Percentiles rank a stretch among this genome's conserved stretches.
Evolutionary conservation across 805 yeast genomes (phyloP).

Genomic region (Ogataea nakhonphanomensis): DNA sequence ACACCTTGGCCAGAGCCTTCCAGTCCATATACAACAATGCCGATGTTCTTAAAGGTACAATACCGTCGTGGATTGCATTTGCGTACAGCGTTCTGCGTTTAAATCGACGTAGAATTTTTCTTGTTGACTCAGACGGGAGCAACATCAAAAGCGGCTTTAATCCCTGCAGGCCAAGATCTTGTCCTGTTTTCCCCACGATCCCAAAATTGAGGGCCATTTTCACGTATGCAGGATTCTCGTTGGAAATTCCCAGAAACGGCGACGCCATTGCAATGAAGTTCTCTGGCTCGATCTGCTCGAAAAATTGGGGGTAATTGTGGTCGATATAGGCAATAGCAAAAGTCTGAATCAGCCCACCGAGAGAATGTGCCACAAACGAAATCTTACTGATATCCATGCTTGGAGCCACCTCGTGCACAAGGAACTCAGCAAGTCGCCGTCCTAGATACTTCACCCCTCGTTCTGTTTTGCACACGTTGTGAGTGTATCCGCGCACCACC

Average conservation of each 20-base stretch:
- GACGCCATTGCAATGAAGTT: slow-evolving; percentile 83
- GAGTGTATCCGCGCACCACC: slow-evolving; percentile 77
- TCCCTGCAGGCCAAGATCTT: slow-evolving; percentile 70
- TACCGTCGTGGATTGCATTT: slow-evolving; percentile 88
- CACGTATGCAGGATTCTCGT: slow-evolving; percentile 84
- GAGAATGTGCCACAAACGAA: slow-evolving; percentile 88
- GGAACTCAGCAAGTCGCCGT: slow-evolving; percentile 68
- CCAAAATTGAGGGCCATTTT: slow-evolving; percentile 85
- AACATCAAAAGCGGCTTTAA: slow-evolving; percentile 66
- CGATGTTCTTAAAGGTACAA: slow-evolving; percentile 90
- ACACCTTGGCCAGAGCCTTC: slow-evolving; percentile 60
- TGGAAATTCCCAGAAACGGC: slow-evolving; percentile 82
- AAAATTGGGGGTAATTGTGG: slow-evolving; percentile 66
- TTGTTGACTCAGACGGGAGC: slow-evolving; percentile 74
- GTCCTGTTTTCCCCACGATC: slow-evolving; percentile 87
- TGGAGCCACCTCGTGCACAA: slow-evolving; percentile 48
- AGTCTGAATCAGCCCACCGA: slow-evolving; percentile 90
- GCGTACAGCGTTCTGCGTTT: slow-evolving; percentile 79
- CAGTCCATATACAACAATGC: slow-evolving; percentile 84
- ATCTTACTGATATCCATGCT: slow-evolving; percentile 52
- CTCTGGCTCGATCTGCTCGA: slow-evolving; percentile 61
- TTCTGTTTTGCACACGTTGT: slow-evolving; percentile 85
- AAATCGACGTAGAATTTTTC: slow-evolving; percentile 59
- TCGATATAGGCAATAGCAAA: slow-evolving; percentile 83
- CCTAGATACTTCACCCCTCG: slow-evolving; percentile 86